Percentiles rank a stretch among this genome's conserved stretches.
Evolutionary conservation across 1,284 basidiomycete genomes (phyloP).

Genomic region (Rhodotorula mucilaginosa): DNA sequence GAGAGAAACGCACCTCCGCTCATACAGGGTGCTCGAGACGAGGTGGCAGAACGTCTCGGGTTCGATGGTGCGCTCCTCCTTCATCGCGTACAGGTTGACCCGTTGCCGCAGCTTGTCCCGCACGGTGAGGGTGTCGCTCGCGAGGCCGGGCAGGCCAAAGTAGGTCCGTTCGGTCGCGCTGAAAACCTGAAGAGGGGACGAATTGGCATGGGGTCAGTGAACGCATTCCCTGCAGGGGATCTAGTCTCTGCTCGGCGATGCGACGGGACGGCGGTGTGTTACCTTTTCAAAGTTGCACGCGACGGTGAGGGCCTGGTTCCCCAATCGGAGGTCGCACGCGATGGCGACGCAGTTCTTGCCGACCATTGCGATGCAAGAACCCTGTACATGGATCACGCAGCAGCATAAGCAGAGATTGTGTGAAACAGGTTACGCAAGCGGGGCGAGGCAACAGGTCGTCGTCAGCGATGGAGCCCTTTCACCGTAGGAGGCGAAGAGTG

Average conservation of each 20-base stretch:
- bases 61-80: constrained; percentile 95
- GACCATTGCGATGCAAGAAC: constrained; percentile 97
- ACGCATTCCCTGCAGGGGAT: neutral
- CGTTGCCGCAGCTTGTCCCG: constrained; percentile 88
- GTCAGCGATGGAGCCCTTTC: neutral
- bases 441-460: neutral
- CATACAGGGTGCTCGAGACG: constrained; percentile 95
- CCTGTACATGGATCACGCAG: constrained; percentile 47
- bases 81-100: constrained; percentile 99
- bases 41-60: constrained; percentile 96
- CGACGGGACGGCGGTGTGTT: constrained; percentile 18
- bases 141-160: constrained; percentile 88
- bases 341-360: constrained; percentile 99
- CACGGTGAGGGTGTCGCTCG: constrained; percentile 89
- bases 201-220: neutral
- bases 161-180: constrained; percentile 90
- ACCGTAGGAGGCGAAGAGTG: neutral
- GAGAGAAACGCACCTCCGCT: constrained; percentile 61
- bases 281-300: constrained; percentile 95
- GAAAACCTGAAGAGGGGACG: constrained; percentile 68
- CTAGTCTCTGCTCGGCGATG: neutral
- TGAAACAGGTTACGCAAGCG: no score
- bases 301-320: constrained; percentile 83
- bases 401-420: neutral
- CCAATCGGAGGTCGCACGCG: constrained; percentile 89